phyloP scores from a whole-genome alignment of 768 basidiomycete species.

The Phaffia australis region DNA sequence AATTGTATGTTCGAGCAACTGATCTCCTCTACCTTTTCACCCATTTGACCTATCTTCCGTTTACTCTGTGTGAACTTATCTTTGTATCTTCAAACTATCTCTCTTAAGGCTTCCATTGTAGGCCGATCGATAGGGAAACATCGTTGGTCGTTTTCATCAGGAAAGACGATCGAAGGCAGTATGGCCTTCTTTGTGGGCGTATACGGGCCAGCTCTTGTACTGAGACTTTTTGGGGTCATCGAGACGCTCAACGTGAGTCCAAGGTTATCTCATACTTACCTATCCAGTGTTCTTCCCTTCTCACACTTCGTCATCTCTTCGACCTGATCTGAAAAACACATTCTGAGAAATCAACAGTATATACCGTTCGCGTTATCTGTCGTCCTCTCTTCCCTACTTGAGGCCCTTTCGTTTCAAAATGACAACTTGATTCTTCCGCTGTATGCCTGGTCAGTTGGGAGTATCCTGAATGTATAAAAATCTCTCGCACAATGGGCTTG shows the following conservation, averaged over 20 bases:
- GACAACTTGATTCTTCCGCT: constrained; percentile 95
- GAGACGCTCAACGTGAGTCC: constrained; percentile 65
- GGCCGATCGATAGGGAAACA: constrained; percentile 71
- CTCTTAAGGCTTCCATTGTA: constrained; percentile 69
- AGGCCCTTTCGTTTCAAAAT: constrained; percentile 89
- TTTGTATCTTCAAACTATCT: background rate
- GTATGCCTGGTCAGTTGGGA: constrained; percentile 84
- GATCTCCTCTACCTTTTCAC: background rate
- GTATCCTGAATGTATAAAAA: constrained; percentile 45
- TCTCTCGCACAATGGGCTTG: background rate
- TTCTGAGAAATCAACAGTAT: constrained; percentile 44
- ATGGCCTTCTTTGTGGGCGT: constrained; percentile 67
- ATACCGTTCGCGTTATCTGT: constrained; percentile 55
- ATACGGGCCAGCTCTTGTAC: constrained; percentile 54
- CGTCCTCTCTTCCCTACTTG: constrained; percentile 59
- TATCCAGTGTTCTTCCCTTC: background rate
- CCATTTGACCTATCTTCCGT: background rate
- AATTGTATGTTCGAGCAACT: constrained; percentile 47
- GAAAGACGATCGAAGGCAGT: constrained; percentile 88
- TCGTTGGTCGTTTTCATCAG: constrained; percentile 71
- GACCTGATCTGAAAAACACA: background rate
- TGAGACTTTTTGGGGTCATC: constrained; percentile 59
- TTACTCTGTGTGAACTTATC: background rate
- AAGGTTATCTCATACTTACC: background rate
- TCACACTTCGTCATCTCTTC: background rate